phyloP scores from a whole-genome alignment of 495 filamentous ascomycete species.

The Lindgomyces ingoldianus region DNA sequence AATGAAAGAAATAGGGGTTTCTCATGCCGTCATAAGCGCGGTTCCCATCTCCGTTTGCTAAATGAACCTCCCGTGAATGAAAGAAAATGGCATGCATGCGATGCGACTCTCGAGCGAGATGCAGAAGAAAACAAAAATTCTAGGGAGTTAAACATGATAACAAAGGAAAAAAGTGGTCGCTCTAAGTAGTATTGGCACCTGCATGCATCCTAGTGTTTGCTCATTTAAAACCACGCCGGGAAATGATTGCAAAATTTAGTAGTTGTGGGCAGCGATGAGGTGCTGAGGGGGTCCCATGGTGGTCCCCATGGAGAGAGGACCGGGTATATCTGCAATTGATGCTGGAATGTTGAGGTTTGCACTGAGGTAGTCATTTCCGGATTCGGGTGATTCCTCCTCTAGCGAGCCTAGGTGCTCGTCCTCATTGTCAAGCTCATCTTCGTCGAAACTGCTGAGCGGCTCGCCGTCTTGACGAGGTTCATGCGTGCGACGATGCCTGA shows the following conservation, averaged over 20 bases:
- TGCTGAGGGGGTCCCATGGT: conserved; percentile 38
- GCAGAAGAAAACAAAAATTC: conserved; percentile 19
- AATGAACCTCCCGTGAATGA: conserved; percentile 10
- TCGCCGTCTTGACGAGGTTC: conserved; percentile 75
- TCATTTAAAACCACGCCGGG: not conserved
- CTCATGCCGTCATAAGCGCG: conserved; percentile 29
- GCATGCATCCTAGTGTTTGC: conserved; percentile 1
- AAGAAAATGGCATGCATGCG: conserved; percentile 23
- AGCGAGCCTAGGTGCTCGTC: conserved; percentile 75
- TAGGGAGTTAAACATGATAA: conserved; percentile 17
- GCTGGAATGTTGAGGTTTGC: conserved; percentile 17
- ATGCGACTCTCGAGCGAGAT: conserved; percentile 27
- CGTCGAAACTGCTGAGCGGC: conserved; percentile 56
- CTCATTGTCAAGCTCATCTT: conserved; percentile 70
- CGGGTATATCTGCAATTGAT: conserved; percentile 33
- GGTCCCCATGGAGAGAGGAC: conserved; percentile 34
- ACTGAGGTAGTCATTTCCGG: conserved; percentile 54
- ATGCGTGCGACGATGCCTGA: conserved; percentile 92
- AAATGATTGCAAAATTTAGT: conserved; percentile 28
- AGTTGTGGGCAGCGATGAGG: conserved; percentile 41
- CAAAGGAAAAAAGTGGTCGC: conserved; percentile 10
- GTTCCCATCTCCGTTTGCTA: conserved; percentile 3
- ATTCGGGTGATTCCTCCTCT: conserved; percentile 71
- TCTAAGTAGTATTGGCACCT: conserved; percentile 24
- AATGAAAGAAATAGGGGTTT: conserved; percentile 15